Base-by-base conservation (phyloP, 495 filamentous ascomycete species). In the Hypoxylon perforatum region DNA sequence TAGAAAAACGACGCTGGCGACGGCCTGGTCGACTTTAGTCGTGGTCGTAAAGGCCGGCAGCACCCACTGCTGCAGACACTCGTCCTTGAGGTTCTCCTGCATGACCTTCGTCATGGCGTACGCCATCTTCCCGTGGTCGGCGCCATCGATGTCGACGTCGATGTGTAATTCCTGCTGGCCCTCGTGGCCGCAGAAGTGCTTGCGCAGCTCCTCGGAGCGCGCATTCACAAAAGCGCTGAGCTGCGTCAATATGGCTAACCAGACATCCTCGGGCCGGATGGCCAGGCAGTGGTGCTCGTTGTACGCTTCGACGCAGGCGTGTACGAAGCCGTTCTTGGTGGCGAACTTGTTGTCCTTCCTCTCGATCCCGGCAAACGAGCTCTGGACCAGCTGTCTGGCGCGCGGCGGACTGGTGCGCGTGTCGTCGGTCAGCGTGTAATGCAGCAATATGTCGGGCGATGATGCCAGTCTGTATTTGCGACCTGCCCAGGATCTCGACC, bases 181-280 rank as follows among this genome's bases (percentile, higher is more conserved):
- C 73, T 97, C 95, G 19, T 95, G 83, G 73, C 90, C 87, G 33
- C 94, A 83, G 73, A 89, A 97, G 73, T 97, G 94, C 61, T 92
- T 92, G 45, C 95, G 83, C 19, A 98, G 79, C 51, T 90, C 90
- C 71, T 90, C 92, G 28, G 97, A 79, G 45, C 96, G 91, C 17
- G 82, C 81, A 76, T 97, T 97, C 67, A 97, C 70, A 71, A 82
- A 86, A 49, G 81, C 66, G 63, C 73, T 82, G 9, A 89, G 74
- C 65, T 88, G 85, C 4, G 78, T 77, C 2, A 88, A 70, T 60
- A 88, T 86, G 45, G 82, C 75, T 39, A 88, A 76, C 86, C 87
- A 89, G 42, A 89, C 74, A 66, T 89, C 86, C 41, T 89, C 86
- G 11, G 86, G 86, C 12, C 87, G 82, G 50, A 89, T 74, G 10